These are phyloP conservation scores for Karstenula rhodostoma DNA, from an alignment of 2,329 filamentous ascomycete genomes.

Conservation along the genomic window DNA sequence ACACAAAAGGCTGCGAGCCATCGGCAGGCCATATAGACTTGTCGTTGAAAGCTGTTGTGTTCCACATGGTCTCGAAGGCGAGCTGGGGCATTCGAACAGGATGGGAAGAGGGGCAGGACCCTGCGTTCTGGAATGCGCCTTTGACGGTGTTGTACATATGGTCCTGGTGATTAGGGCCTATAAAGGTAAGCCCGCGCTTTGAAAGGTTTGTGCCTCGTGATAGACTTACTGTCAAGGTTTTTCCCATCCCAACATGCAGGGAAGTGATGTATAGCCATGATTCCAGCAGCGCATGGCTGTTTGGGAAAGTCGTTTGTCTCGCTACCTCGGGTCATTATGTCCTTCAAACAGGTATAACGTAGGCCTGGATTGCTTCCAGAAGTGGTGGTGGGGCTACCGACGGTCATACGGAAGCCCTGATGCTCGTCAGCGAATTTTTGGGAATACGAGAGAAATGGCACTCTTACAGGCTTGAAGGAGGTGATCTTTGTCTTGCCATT, in stretches of 20 bases:
- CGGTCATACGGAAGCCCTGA: conserved; percentile 43
- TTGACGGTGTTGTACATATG: conserved; percentile 38
- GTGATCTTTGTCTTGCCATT: conserved; percentile 42
- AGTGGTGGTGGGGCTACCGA: conserved; percentile 42
- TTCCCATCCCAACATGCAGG: conserved; percentile 65
- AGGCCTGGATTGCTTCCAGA: conserved; percentile 29
- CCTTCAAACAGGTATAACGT: conserved; percentile 36
- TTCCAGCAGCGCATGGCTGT: conserved; percentile 34
- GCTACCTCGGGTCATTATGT: conserved; percentile 40
- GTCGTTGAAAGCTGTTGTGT: conserved; percentile 39
- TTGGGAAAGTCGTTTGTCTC: conserved; percentile 39
- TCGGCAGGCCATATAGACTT: conserved; percentile 41
- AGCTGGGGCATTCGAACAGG: conserved; percentile 37
- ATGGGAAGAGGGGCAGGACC: conserved; percentile 35
- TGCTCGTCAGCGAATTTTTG: background rate
- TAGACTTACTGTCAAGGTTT: conserved; percentile 52
- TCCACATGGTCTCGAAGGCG: conserved; percentile 40
- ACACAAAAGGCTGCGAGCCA: conserved; percentile 27
- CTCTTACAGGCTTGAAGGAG: conserved; percentile 27
- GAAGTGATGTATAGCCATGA: conserved; percentile 41
- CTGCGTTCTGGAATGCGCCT: conserved; percentile 30
- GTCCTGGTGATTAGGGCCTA: conserved; percentile 57
- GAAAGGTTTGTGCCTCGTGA: background rate
- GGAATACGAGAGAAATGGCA: background rate
- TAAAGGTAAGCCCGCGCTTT: background rate